A percentile compares a stretch with the other conserved stretches of the same genome.
Conservation (phyloP, 306 rosid genomes). For the Gynostemma pentaphyllum region DNA sequence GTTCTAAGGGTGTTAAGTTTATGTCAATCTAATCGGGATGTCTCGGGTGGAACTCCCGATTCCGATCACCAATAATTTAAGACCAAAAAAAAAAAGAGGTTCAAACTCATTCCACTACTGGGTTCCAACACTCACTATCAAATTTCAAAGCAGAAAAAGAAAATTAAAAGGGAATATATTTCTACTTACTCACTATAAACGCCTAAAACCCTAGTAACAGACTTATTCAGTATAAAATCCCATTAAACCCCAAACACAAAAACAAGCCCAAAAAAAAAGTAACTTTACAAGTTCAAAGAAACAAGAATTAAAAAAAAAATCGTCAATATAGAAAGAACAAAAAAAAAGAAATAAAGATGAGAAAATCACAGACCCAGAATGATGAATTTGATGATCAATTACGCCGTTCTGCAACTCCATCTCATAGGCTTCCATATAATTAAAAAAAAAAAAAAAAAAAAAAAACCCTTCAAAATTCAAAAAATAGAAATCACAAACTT, state of each 20-base stretch:
- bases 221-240: not conserved
- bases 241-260: not conserved
- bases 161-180: no score
- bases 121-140: no score
- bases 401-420: constrained; percentile 11
- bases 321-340: not conserved
- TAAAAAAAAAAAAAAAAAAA: not conserved
- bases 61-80: no score
- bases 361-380: not conserved
- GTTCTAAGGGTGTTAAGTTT: no score
- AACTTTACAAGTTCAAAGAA: not conserved
- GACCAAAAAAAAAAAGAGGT: no score
- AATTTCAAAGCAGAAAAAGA: no score
- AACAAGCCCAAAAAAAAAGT: not conserved
- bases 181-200: no score
- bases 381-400: not conserved
- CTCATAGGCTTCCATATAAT: no score
- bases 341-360: not conserved
- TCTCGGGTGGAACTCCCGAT: no score
- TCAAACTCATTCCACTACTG: no score
- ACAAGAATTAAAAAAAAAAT: not conserved
- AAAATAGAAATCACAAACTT: not conserved
- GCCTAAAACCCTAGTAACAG: not conserved
- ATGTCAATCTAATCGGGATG: no score
- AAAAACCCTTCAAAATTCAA: not conserved